Conservation (phyloP, 495 filamentous ascomycete genomes). For the Penicillium coprophilum region DNA sequence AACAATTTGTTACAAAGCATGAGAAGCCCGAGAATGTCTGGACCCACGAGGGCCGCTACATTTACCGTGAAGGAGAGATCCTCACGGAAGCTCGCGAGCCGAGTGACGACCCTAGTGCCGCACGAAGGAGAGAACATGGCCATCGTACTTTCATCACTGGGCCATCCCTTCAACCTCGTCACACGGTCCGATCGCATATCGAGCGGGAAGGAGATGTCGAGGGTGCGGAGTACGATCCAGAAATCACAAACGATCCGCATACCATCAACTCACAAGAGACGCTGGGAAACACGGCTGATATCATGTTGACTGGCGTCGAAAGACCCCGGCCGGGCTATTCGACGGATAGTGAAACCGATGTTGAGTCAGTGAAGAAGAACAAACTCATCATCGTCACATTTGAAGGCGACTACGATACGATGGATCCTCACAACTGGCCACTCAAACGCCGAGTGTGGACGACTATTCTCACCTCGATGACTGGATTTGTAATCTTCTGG, state of each 20-base stretch:
- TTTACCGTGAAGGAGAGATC: conserved; percentile 14
- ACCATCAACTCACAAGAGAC: conserved; percentile 25
- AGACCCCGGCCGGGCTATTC: background rate
- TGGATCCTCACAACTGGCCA: conserved; percentile 61
- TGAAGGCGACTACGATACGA: conserved; percentile 49
- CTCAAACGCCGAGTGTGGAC: conserved; percentile 31
- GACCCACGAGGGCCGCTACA: conserved; percentile 22
- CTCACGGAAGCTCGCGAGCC: conserved; percentile 10
- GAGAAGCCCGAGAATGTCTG: conserved; percentile 14
- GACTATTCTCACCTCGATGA: conserved; percentile 48
- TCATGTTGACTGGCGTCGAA: conserved; percentile 24
- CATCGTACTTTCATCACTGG: conserved; percentile 13
- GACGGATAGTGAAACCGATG: background rate
- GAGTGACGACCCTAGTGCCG: conserved; percentile 5
- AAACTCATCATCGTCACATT: conserved; percentile 59
- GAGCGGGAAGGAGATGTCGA: conserved; percentile 21
- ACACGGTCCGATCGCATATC: conserved; percentile 14
- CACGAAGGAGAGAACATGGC: conserved; percentile 17
- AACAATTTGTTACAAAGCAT: conserved; percentile 28
- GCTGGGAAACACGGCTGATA: conserved; percentile 15
- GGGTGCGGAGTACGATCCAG: conserved; percentile 10
- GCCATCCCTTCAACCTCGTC: conserved; percentile 15
- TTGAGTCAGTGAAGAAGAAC: conserved; percentile 13
- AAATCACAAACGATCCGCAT: conserved; percentile 17
- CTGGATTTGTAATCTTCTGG: conserved; percentile 45